Evolutionary conservation across 2,329 filamentous ascomycete species (phyloP).

Genomic region (Hortaea werneckii): DNA sequence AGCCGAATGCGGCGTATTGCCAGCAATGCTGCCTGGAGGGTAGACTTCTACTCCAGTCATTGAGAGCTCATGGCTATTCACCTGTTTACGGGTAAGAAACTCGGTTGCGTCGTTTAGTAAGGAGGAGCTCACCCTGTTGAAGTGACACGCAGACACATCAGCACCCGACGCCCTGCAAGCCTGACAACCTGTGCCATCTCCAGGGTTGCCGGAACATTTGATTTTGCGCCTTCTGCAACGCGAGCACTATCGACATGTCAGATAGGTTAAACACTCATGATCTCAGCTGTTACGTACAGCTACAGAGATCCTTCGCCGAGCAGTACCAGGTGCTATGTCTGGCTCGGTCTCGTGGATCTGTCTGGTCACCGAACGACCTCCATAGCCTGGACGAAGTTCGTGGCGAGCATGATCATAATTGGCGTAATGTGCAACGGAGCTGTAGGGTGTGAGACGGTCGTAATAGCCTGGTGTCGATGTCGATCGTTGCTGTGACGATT

Average conservation of each 20-base stretch:
- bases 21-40: slow-evolving; percentile 3
- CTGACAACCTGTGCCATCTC: slow-evolving; percentile 64
- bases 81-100: not conserved
- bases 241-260: slow-evolving; percentile 54
- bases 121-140: slow-evolving; percentile 55
- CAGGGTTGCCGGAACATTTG: slow-evolving; percentile 77
- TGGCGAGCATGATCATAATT: slow-evolving; percentile 17
- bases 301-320: slow-evolving; percentile 44
- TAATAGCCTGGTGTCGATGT: slow-evolving; percentile 15
- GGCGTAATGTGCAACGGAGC: slow-evolving; percentile 10
- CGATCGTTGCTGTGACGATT: slow-evolving; percentile 11
- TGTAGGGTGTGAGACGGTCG: slow-evolving; percentile 11
- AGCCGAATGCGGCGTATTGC: not conserved
- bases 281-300: slow-evolving; percentile 33
- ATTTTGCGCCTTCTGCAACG: slow-evolving; percentile 92
- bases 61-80: slow-evolving; percentile 1
- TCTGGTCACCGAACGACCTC: slow-evolving; percentile 10
- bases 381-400: slow-evolving; percentile 16
- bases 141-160: slow-evolving; percentile 55
- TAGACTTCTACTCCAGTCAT: slow-evolving; percentile 4
- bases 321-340: slow-evolving; percentile 26
- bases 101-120: not conserved
- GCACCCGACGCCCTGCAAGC: slow-evolving; percentile 71
- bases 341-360: slow-evolving; percentile 23
- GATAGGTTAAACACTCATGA: not conserved